Evolutionary conservation across 2,329 filamentous ascomycete genomes (phyloP), one percentile per base, ranked within the genome.

Genomic region (Alternaria ventricosa): DNA sequence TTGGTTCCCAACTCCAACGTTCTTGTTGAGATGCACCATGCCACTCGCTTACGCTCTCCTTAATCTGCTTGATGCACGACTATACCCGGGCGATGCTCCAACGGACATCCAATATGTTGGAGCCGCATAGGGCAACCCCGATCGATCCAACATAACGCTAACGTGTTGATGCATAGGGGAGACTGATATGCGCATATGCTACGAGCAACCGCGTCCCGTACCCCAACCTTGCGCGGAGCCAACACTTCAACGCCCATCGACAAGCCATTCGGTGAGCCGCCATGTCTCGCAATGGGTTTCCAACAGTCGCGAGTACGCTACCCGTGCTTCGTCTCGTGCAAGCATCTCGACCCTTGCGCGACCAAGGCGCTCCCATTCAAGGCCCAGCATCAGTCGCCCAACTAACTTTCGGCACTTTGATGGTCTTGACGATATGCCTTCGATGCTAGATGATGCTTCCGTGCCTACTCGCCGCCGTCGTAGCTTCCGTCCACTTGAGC

Each of bases 401-500:
- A 79, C 72, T 22, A 74, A 81, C 63, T 80, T 81, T 61, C 70
- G 78, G 18, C 75, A 76, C 45, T 71, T 72, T 43, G 77, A 78
- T 44, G 74, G 74, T 27, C 66, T 77, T 56, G 74, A 71, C 30
- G 71, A 73, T 9, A 64, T 78, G 9, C 74, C 78, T 36, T 76
- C 71, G 10, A 78, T 78, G 75, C 57, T 75, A 7, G 70, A 78
- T 22, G 75, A 79, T 12, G 71, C 72, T 18, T 64, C 74, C 5
- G 69, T 75, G 67, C 75, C 76, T 6, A 57, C 76, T 15, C 72
- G 76, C 33, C 71, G 77, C 8, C 71, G 76, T 44, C 71, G 75
- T 33, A 79, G 75, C 64, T 81, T 81, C 60, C 70, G 75, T 25
- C 80, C 80, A 5, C 66, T 82, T 6, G 77, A 82, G 49, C 69